phyloP scores from a whole-genome alignment of 2,329 filamentous ascomycete species.

The Cadophora luteo-olivacea region DNA sequence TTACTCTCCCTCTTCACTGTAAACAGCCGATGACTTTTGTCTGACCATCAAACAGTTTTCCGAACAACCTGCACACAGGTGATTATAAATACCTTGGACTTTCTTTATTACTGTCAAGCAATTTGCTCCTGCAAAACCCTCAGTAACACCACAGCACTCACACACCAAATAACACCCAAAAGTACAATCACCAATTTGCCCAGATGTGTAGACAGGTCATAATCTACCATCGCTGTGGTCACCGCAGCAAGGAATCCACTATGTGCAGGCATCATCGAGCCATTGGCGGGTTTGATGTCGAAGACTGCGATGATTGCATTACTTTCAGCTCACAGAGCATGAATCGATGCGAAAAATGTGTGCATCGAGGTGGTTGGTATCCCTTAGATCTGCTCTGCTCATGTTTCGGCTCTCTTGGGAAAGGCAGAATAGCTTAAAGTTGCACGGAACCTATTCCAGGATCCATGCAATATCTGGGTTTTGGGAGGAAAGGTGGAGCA shows the following conservation, averaged over 20 bases:
- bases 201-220: constrained; percentile 4
- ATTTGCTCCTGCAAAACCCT: neutral
- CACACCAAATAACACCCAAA: neutral
- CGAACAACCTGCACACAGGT: neutral
- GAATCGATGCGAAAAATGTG: neutral
- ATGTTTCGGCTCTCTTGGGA: neutral
- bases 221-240: neutral
- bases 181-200: neutral
- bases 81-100: neutral
- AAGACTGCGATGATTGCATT: constrained; percentile 1
- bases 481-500: neutral
- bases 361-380: neutral
- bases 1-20: neutral
- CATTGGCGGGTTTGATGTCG: neutral
- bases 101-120: neutral
- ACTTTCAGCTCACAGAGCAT: neutral
- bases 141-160: neutral
- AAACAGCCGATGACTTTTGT: neutral
- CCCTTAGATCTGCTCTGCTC: neutral
- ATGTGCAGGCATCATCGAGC: neutral
- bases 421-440: neutral
- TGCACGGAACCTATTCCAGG: neutral
- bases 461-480: neutral
- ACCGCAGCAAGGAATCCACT: neutral
- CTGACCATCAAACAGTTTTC: neutral